Evolutionary conservation across 2,329 filamentous ascomycete species (phyloP).

Genomic region (Talaromyces verruculosus): DNA sequence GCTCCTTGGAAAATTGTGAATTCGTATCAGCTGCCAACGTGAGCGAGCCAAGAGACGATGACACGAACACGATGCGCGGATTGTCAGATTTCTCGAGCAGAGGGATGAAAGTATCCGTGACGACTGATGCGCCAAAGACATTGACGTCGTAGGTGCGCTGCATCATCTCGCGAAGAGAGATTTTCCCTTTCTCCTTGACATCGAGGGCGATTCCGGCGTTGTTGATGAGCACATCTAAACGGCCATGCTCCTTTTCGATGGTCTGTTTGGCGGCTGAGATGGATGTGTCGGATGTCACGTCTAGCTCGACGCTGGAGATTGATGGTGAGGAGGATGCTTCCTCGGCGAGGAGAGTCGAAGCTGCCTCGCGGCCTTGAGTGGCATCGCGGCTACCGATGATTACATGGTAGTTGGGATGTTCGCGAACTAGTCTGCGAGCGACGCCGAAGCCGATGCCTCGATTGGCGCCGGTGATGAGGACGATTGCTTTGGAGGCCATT

Average conservation of each 20-base stretch:
- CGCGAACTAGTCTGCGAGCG: neutral
- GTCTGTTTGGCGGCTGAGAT: neutral
- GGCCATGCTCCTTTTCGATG: neutral
- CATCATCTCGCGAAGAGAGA: slow-evolving; percentile 22
- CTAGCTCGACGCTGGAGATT: slow-evolving; percentile 8
- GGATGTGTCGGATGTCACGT: slow-evolving; percentile 17
- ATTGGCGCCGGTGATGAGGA: slow-evolving; percentile 16
- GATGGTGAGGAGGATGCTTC: neutral
- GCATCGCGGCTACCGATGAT: slow-evolving; percentile 16
- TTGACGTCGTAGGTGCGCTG: slow-evolving; percentile 30
- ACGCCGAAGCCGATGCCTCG: slow-evolving; percentile 12
- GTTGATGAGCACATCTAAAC: slow-evolving; percentile 19
- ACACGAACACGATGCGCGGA: slow-evolving; percentile 31
- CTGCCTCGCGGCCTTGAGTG: slow-evolving; percentile 9
- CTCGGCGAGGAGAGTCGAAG: neutral
- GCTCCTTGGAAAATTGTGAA: slow-evolving; percentile 23
- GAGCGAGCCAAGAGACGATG: slow-evolving; percentile 29
- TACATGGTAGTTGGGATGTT: slow-evolving; percentile 14
- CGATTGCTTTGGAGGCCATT: slow-evolving; percentile 6
- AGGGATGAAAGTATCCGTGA: slow-evolving; percentile 31
- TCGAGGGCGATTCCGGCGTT: slow-evolving; percentile 17
- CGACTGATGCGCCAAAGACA: slow-evolving; percentile 30
- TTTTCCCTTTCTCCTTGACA: slow-evolving; percentile 4
- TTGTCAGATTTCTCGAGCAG: slow-evolving; percentile 28
- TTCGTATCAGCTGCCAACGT: slow-evolving; percentile 23